Evolutionary conservation across 805 yeast species (phyloP).

Genomic region (Schizosaccharomyces japonicus): DNA sequence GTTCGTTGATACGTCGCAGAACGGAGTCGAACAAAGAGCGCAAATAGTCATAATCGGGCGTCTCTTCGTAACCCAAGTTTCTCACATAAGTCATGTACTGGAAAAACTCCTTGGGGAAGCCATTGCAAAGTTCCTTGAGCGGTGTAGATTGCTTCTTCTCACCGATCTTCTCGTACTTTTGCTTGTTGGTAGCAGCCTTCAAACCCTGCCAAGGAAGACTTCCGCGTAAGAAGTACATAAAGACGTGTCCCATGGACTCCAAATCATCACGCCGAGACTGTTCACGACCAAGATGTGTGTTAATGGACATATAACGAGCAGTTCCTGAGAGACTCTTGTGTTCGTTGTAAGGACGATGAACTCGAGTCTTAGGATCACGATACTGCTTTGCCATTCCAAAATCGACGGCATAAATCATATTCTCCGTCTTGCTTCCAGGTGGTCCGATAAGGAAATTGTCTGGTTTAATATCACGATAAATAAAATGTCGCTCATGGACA

Average conservation of each 20-base stretch:
- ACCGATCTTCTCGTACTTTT: slow-evolving; percentile 91
- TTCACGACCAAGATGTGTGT: slow-evolving; percentile 91
- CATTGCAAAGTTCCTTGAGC: slow-evolving; percentile 63
- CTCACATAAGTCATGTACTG: slow-evolving; percentile 76
- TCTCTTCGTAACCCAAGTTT: slow-evolving; percentile 71
- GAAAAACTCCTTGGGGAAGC: slow-evolving; percentile 79
- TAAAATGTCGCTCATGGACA: slow-evolving; percentile 71
- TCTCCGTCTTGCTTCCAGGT: slow-evolving; percentile 63
- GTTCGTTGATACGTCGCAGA: slow-evolving; percentile 42
- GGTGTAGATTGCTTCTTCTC: slow-evolving; percentile 82
- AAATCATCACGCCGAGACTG: slow-evolving; percentile 91
- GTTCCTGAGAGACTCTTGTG: slow-evolving; percentile 90
- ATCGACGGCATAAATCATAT: slow-evolving; percentile 71
- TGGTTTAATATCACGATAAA: slow-evolving; percentile 91
- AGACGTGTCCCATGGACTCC: slow-evolving; percentile 90
- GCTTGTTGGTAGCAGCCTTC: slow-evolving; percentile 93
- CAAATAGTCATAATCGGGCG: slow-evolving; percentile 80
- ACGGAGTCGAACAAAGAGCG: slow-evolving; percentile 57
- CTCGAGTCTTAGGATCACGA: slow-evolving; percentile 85
- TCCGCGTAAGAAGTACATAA: slow-evolving; percentile 82
- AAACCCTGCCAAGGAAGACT: slow-evolving; percentile 97
- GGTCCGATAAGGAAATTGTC: slow-evolving; percentile 88
- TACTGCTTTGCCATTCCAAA: slow-evolving; percentile 98
- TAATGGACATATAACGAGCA: slow-evolving; percentile 94
- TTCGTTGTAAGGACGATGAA: slow-evolving; percentile 90